Base-by-base conservation (phyloP, 2,329 filamentous ascomycete genomes). In the Phialocephala subalpina region DNA sequence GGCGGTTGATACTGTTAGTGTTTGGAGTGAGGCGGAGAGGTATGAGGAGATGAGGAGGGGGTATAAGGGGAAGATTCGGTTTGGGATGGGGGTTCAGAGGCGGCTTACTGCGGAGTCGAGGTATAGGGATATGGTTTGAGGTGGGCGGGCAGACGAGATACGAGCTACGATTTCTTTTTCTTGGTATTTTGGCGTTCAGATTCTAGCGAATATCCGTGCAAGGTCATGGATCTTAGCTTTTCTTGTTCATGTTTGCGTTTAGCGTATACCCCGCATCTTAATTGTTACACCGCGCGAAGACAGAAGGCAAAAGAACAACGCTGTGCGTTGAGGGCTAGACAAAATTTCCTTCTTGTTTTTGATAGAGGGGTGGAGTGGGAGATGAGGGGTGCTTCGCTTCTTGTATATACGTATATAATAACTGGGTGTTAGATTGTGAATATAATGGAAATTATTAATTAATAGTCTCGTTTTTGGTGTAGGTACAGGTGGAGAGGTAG, bases 61-160 rank as follows among this genome's bases (percentile, higher is more conserved):
- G 29, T 55, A 55, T 55, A 55, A 33, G 52, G 52, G 52, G 12
- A 11, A 14, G 27, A 55, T 55, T 29, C 52, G 52, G 29, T 55
- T 55, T 55, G 52, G 52, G 18, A 55, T 55, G 52, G 52, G 52
- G 5, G 52, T 55, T 20, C 52, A 55, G 52, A 55, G 20, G 20
- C 3, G 52, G 52, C 11, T 55, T n/a, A 33, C 22, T 3, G 20
- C 3, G 18, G 45, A 49, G 45, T 4, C 3, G 3, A 22, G 20
- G 45, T 14, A 22, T 49, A 22, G n/a, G 18, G 45, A 49, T 49
- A 49, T 49, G 45, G 18, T 49, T 20, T 49, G 45, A 49, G 11
- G 45, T 6, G 18, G 38, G 38, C 5, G 12, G 38, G 14, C 5
- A 4, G 2, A 49, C 18, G 45, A 49, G 20, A 49, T 49, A 22